Base-by-base conservation (phyloP, 2,329 filamentous ascomycete genomes). In the Colletotrichum abscissum region DNA sequence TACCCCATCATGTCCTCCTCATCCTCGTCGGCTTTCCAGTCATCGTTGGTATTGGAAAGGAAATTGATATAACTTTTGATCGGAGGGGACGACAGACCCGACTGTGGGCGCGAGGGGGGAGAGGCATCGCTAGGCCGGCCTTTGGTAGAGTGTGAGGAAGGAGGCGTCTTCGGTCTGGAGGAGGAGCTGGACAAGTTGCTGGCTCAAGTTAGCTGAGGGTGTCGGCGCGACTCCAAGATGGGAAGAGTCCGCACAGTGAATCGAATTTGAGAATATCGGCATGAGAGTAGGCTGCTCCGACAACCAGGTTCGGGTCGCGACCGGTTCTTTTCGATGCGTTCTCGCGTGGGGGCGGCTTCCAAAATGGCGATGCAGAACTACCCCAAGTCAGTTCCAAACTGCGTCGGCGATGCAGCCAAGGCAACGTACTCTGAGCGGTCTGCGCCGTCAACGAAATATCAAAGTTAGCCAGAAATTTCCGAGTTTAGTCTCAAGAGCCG, bases 281-380 rank as follows among this genome's bases (percentile, higher is more conserved):
- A 83, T 99, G 97, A 16, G 97, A 98, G 82, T 99, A 99, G 58
- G 95, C 93, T 69, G 97, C 97, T 77, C 97, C 97, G 73, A 98
- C 93, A 46, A 99, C 94, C 74, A 96, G 90, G 79, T 87, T 91
- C 63, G 91, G 85, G 77, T 93, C 92, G 80, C 89, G 88, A 64
- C 85, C 81, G 77, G 86, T 84, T 78, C 87, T 88, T 81, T 88
- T 91, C 46, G 87, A 82, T 70, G 85, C 79, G 79, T 84, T 82
- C 72, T 90, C 84, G 86, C 87, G 84, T 81, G 86, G 83, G 84
- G 90, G 85, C 82, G 89, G 88, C 88, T 84, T 84, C 96, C 96
- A 98, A 85, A 99, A 98, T 5, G 96, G 95, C 77, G 96, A 97
- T 76, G 91, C 88, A 78, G 94, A 93, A 82, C 95, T 97, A 83